Base-by-base conservation (phyloP, 148 eudicot genomes). In the Mesembryanthemum crystallinum region DNA sequence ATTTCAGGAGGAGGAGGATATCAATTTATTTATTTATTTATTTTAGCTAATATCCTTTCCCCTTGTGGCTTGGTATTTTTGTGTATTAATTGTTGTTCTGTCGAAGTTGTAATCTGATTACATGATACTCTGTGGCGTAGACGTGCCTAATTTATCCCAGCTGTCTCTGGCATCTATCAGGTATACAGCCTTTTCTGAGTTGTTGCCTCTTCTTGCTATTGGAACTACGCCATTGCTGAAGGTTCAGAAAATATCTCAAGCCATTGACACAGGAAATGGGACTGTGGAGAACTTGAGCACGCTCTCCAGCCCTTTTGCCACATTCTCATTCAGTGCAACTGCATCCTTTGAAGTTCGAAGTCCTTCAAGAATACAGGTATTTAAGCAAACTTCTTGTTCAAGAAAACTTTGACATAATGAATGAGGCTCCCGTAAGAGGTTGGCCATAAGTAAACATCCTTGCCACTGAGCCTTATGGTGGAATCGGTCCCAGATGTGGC, bases 161-260 rank as follows among this genome's bases (percentile, higher is more conserved):
- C 64, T 23, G 74, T 45, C 54, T 71, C 29, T 74, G 25, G 11
- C 30, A 43, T 67, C 69, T 39, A 70, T 82, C 87, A 95, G 99
- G 89, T 95, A 90, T 79, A 92, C 98, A 1, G 92, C 99, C 81
- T 89, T 85, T 82, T 95, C 99, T 54, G 99, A 95, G 84, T 78
- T 95, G 78, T 67, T 95, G 81, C 97, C 99, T 69, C 97, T 95
- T 75, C 88, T 95, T 60, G 99, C 96, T 63, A 82, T 81, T 28
- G 90, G 97, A 70, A 80, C 76, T 42, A 80, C 83, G 24, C 90
- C 94, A 49, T 76, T 88, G 43, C 73, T 92, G 84, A 95, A 91
- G 86, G 92, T 95, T 69, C 83, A 95, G 20, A 79, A 81, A 80
- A 92, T 95, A 66, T 71, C 83, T 73, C 99, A 95, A 85, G 76